Evolutionary conservation across 495 filamentous ascomycete genomes (phyloP), one percentile per base, ranked within the genome.

Genomic region (Geopyxis carbonaria): DNA sequence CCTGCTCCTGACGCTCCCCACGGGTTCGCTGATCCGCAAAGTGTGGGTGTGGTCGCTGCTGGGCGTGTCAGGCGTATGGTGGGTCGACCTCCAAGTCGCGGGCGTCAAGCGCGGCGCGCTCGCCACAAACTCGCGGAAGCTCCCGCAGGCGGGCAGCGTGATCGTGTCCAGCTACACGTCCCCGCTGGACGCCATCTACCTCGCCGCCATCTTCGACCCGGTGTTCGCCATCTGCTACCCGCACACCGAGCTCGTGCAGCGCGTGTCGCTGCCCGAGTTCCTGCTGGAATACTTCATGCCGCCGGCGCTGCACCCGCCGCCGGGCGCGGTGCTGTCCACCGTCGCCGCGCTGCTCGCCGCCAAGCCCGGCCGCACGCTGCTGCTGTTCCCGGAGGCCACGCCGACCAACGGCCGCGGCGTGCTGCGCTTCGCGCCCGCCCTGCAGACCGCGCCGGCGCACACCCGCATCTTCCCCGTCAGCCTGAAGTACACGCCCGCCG

Each of bases 41-140:
- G 74, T 83, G 11, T 66, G 76, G 27, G 56, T 95, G 21, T 95
- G 91, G 87, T 66, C 72, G 32, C 70, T 95, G 30, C 67, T 99
- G 13, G 76, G 73, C 22, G 76, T 85, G 16, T 80, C 84, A 0
- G 86, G 86, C 14, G 76, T 94, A 25, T 95, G 89, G 87, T 95
- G 87, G 86, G 78, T 93, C 34, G 89, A 95, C 59, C 65, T 99
- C 0, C 86, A 94, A 50, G 77, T 99, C 29, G 89, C 95, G 55
- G 84, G 86, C 22, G 89, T 99, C 24, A 78, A 77, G 59, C 84
- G 82, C 64, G 89, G 89, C 70, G 4, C 64, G 75, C 5, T 60
- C 69, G 8, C 68, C 63, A 33, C 27, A 46, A 51, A 63, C 69
- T 33, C 45, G 72, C 80, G 55, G 65, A 78, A 39, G 58, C 67